Base-by-base conservation (phyloP, 2,329 filamentous ascomycete species). In the Nemania bipapillata region DNA sequence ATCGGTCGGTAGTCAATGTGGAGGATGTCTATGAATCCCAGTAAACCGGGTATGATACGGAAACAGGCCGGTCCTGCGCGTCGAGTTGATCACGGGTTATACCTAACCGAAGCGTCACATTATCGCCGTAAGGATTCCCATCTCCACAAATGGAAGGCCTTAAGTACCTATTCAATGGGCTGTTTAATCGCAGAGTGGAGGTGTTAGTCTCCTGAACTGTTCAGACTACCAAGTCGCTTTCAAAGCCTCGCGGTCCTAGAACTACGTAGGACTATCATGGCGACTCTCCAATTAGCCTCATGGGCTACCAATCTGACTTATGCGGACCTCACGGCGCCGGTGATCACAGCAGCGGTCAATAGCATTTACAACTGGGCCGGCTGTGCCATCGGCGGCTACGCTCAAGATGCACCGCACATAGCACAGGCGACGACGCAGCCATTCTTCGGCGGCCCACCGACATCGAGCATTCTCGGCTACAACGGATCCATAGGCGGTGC, bases 361-460 rank as follows among this genome's bases (percentile, higher is more conserved):
- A 84, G 81, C 47, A 80, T 87, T 58, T 86, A 86, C 77, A 87
- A 87, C 77, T 86, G 83, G 81, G 80, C 81, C 6, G 86, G 86
- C 45, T 87, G 85, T 71, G 81, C 84, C 28, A 82, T 87, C 22
- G 84, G 83, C 4, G 86, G 85, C 3, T 83, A 81, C 65, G 77
- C 77, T 8, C 84, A 86, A 69, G 77, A 80, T n/a, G 82, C 84
- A 1, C 81, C 82, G 17, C 71, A 76, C 22, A 78, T 78, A 62
- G 76, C 76, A 28, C 74, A 77, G 26, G 75, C 76, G n/a, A 75
- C 68, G 12, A 70, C 73, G 2, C 55, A 74, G 20, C 64, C 63
- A 22, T 74, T 76, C 57, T 80, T 79, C 58, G 74, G 75, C 57
- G 79, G 79, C 12, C 69, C 77, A 9, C 65, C 77, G 3, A 77